These are phyloP conservation scores for Teunomyces barrocoloradensis DNA, from an alignment of 805 yeast species.

Conservation along the genomic window DNA sequence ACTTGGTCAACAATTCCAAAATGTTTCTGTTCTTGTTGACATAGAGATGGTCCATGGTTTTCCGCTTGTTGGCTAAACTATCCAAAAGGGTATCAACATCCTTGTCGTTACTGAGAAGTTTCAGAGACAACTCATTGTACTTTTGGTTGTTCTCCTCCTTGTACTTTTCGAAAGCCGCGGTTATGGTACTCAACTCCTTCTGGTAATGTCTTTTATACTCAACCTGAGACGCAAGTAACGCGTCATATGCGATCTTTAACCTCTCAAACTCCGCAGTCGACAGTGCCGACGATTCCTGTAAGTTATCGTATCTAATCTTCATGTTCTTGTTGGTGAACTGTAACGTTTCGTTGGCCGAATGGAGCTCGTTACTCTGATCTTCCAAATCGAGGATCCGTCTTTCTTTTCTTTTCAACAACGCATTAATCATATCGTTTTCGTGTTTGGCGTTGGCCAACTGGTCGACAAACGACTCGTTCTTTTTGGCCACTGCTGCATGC, in stretches of 20 bases:
- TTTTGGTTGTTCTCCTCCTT: constrained; percentile 33
- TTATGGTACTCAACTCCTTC: constrained; percentile 40
- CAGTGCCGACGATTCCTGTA: constrained; percentile 45
- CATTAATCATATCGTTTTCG: constrained; percentile 71
- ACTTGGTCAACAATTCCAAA: constrained; percentile 39
- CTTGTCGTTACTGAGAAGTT: constrained; percentile 45
- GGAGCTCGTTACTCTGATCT: constrained; percentile 47
- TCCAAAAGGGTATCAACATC: constrained; percentile 51
- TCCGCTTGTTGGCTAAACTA: constrained; percentile 45
- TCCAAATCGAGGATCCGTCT: constrained; percentile 68
- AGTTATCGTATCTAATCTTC: constrained; percentile 46
- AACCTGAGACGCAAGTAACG: constrained; percentile 48
- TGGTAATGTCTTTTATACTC: constrained; percentile 51
- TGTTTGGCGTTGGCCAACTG: constrained; percentile 70
- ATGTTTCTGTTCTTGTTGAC: constrained; percentile 45
- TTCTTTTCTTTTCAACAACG: constrained; percentile 67
- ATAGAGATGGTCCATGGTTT: constrained; percentile 49
- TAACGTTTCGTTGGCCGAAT: constrained; percentile 46
- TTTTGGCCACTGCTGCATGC: constrained; percentile 43
- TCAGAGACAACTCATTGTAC: constrained; percentile 32
- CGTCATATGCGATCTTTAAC: constrained; percentile 57
- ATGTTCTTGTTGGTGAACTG: constrained; percentile 49
- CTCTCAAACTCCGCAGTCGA: constrained; percentile 53
- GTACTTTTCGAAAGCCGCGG: constrained; percentile 34
- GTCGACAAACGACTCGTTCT: constrained; percentile 56